Conservation (phyloP, 2,329 filamentous ascomycete genomes). For the Nemania sp. region DNA sequence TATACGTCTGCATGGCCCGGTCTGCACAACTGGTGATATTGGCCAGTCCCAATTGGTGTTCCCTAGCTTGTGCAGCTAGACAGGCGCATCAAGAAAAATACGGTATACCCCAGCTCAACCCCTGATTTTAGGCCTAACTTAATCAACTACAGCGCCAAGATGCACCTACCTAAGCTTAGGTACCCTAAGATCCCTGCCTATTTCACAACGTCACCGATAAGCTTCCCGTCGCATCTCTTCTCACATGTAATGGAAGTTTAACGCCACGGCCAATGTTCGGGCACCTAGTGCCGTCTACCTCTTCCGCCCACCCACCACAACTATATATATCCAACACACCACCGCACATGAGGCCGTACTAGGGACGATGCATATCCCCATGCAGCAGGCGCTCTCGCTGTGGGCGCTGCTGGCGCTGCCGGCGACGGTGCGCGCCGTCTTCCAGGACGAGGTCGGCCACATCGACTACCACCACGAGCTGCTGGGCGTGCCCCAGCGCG, state of each 20-base stretch:
- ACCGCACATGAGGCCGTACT: slow-evolving; percentile 16
- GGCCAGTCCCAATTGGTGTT: too few relatives aligned
- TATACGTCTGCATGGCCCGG: too few relatives aligned
- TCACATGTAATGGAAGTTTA: neutral
- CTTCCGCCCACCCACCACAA: neutral
- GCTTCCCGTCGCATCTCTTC: neutral
- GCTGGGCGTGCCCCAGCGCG: slow-evolving; percentile 77
- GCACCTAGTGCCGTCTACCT: neutral
- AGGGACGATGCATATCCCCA: slow-evolving; percentile 36
- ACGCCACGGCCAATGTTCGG: slow-evolving; percentile 16
- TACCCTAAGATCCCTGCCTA: neutral
- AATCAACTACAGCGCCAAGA: too few relatives aligned
- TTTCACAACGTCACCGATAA: slow-evolving; percentile 19
- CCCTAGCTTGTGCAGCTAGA: too few relatives aligned
- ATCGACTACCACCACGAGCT: slow-evolving; percentile 93
- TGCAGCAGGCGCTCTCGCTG: slow-evolving; percentile 34
- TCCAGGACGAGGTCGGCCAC: slow-evolving; percentile 85
- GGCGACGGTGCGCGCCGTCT: slow-evolving; percentile 67
- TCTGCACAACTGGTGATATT: too few relatives aligned
- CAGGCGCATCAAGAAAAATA: too few relatives aligned
- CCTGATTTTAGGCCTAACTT: too few relatives aligned
- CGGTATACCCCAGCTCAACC: too few relatives aligned
- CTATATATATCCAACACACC: neutral
- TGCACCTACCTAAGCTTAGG: neutral
- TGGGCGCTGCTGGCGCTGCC: slow-evolving; percentile 47